phyloP scores from a whole-genome alignment of 306 rosid genomes.

The Cucumis cinereus region DNA sequence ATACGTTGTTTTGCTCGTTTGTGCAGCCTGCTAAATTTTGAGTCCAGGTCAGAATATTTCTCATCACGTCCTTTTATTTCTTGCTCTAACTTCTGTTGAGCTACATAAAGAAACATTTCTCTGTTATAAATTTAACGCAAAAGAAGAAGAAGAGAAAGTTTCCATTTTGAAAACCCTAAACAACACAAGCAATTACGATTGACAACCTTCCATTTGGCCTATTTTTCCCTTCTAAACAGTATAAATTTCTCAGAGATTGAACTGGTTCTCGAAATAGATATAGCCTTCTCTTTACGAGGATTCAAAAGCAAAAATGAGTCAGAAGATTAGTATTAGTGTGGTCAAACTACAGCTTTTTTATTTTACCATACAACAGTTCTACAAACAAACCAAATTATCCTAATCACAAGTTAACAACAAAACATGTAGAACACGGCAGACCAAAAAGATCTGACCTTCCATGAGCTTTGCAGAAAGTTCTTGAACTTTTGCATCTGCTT shows the following conservation, averaged over 20 bases:
- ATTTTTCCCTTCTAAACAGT: neutral
- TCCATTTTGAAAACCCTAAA: neutral
- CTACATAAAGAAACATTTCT: constrained; percentile 31
- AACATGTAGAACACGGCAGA: neutral
- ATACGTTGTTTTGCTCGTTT: constrained; percentile 98
- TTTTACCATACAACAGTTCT: neutral
- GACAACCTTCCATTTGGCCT: neutral
- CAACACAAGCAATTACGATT: neutral
- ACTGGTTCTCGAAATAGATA: neutral
- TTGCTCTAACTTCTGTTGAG: constrained; percentile 59
- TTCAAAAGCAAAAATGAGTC: neutral
- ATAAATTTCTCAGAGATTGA: neutral
- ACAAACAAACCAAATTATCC: neutral
- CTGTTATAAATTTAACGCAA: constrained; percentile 6
- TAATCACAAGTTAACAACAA: neutral
- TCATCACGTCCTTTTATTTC: constrained; percentile 87
- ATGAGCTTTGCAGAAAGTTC: constrained; percentile 72
- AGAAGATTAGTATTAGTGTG: neutral
- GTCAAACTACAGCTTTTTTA: neutral
- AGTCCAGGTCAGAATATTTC: constrained; percentile 86
- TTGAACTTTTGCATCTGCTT: constrained; percentile 62
- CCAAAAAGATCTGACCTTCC: constrained; percentile 49
- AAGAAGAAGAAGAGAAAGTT: neutral
- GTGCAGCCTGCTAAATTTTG: constrained; percentile 82
- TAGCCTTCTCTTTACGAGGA: neutral